These are phyloP conservation scores for Lippia alba DNA, from an alignment of 305 asterid genomes.

Conservation along the genomic window DNA sequence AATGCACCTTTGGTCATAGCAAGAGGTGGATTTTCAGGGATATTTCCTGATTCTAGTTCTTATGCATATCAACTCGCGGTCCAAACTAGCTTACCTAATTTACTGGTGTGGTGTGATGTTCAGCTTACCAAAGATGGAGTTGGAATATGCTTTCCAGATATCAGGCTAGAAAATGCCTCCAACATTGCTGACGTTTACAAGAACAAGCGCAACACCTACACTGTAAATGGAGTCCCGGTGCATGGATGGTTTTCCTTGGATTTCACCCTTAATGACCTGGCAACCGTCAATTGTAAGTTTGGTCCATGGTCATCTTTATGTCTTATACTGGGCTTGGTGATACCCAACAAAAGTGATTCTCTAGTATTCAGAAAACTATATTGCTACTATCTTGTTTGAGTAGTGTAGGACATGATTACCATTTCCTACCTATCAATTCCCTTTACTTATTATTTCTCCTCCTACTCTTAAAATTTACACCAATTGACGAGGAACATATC, in stretches of 20 bases:
- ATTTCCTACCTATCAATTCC: neutral
- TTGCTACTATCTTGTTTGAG: neutral
- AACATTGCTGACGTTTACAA: neutral
- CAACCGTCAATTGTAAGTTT: conserved; percentile 49
- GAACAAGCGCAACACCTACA: conserved; percentile 36
- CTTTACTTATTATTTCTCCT: neutral
- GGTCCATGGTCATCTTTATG: conserved; percentile 17
- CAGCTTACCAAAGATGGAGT: conserved; percentile 67
- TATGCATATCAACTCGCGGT: conserved; percentile 44
- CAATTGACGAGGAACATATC: neutral
- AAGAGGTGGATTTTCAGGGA: conserved; percentile 73
- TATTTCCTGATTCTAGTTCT: conserved; percentile 61
- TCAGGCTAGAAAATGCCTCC: conserved; percentile 58
- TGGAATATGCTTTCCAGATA: conserved; percentile 63
- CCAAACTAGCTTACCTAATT: conserved; percentile 25
- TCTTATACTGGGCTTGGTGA: conserved; percentile 6
- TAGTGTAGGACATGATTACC: neutral
- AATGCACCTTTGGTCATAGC: conserved; percentile 63
- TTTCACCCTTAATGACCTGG: conserved; percentile 49
- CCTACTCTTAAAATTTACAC: neutral
- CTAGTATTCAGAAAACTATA: neutral
- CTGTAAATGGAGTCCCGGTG: conserved; percentile 49
- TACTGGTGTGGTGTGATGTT: conserved; percentile 60
- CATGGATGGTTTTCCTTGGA: conserved; percentile 62
- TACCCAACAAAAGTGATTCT: neutral